Evolutionary conservation across 345 rosid genomes (phyloP).

Genomic region (Linum lewisii): DNA sequence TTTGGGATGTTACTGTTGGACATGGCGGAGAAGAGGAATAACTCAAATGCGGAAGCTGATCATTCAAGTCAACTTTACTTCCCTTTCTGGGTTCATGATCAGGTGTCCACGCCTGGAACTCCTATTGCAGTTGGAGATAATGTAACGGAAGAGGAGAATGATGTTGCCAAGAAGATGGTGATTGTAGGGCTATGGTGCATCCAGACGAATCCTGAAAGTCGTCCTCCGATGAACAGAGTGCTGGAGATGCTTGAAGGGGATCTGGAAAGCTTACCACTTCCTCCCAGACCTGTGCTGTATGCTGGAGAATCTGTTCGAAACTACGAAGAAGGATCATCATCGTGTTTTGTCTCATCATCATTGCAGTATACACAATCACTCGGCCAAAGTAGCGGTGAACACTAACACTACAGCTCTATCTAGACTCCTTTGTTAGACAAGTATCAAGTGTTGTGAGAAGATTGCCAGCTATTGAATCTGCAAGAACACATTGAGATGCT

Average conservation of each 20-base stretch:
- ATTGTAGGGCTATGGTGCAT: conserved; percentile 11
- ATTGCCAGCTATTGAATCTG: too few relatives aligned
- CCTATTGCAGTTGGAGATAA: conserved; percentile 5
- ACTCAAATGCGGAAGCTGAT: background rate
- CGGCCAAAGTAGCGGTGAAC: background rate
- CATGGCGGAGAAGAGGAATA: conserved; percentile 7
- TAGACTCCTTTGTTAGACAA: too few relatives aligned
- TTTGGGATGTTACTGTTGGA: conserved; percentile 8
- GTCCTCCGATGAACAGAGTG: conserved; percentile 12
- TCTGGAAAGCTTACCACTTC: conserved; percentile 1
- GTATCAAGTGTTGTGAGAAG: too few relatives aligned
- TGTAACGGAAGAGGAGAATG: conserved; percentile 1
- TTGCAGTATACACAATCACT: background rate
- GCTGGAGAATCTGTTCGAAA: conserved; percentile 3
- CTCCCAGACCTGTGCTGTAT: background rate
- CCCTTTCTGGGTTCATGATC: conserved; percentile 1
- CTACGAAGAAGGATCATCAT: background rate
- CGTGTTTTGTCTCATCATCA: background rate
- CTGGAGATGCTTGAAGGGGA: conserved; percentile 13
- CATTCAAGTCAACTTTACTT: conserved; percentile 3
- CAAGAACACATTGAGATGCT: too few relatives aligned
- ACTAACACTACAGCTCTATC: too few relatives aligned
- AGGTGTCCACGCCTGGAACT: conserved; percentile 2
- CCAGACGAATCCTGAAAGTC: conserved; percentile 4
- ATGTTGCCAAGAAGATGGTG: conserved; percentile 10